A percentile compares a stretch with the other conserved stretches of the same genome.
phyloP scores from a whole-genome alignment of 2,329 filamentous ascomycete species.

The Colletotrichum navitas region DNA sequence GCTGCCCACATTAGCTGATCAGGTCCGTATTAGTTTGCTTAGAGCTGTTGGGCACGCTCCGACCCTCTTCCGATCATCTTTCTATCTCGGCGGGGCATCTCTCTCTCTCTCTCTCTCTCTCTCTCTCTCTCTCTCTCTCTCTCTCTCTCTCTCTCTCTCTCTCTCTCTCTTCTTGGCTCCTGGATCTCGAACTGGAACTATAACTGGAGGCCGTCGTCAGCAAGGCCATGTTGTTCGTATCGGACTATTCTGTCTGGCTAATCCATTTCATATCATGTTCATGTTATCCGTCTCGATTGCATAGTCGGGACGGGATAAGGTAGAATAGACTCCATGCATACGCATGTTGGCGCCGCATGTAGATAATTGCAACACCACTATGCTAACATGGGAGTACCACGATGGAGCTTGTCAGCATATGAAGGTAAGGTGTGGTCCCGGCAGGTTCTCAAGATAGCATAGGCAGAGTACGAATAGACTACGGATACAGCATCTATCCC shows the following conservation, averaged over 20 bases:
- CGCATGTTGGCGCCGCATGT: not conserved
- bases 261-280: not conserved
- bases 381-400: conserved; percentile 11
- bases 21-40: not conserved
- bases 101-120: not conserved
- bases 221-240: not conserved
- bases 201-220: not conserved
- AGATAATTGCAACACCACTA: not conserved
- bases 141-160: too few species aligned
- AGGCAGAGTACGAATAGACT: not conserved
- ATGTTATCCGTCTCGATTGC: not conserved
- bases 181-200: not conserved
- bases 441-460: conserved; percentile 1
- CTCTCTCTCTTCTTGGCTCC: conserved; percentile 5
- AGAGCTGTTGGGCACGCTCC: conserved; percentile 2
- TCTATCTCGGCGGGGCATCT: not conserved
- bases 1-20: not conserved
- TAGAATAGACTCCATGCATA: conserved; percentile 5
- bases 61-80: not conserved
- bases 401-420: not conserved
- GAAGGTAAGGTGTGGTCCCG: conserved; percentile 18
- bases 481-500: not conserved
- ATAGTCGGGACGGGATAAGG: not conserved
- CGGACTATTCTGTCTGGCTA: not conserved
- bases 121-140: too few species aligned